phyloP scores from a whole-genome alignment of 768 basidiomycete species.

The Termitomyces sp. region DNA sequence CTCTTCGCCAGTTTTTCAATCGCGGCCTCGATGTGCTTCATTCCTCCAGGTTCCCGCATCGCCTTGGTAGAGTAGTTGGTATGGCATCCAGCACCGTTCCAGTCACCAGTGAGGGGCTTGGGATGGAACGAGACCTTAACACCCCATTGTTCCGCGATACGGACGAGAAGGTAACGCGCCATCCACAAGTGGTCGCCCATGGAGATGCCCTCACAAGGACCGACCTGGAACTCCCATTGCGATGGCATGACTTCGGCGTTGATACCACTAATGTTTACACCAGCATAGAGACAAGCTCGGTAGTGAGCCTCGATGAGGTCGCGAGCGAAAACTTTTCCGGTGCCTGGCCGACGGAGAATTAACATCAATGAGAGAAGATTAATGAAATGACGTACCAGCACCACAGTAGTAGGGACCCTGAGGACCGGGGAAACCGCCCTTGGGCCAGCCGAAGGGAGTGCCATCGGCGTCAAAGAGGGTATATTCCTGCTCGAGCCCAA shows the following conservation, averaged over 20 bases:
- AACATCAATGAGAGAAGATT: background rate
- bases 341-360: constrained; percentile 46
- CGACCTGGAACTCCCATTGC: constrained; percentile 99
- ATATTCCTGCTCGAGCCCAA: constrained; percentile 99
- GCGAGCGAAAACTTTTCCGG: constrained; percentile 97
- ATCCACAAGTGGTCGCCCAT: constrained; percentile 99
- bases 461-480: constrained; percentile 94
- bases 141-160: constrained; percentile 97
- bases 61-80: constrained; percentile 94
- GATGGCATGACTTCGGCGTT: constrained; percentile 99
- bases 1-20: constrained; percentile 91
- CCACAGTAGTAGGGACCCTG: constrained; percentile 99
- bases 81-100: constrained; percentile 99
- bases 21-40: constrained; percentile 87
- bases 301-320: constrained; percentile 99
- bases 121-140: constrained; percentile 99
- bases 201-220: constrained; percentile 94
- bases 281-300: constrained; percentile 91
- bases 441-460: constrained; percentile 93
- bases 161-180: constrained; percentile 93
- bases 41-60: constrained; percentile 94
- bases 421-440: constrained; percentile 98
- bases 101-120: constrained; percentile 94
- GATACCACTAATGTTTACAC: constrained; percentile 98
- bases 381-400: constrained; percentile 64